A percentile compares a stretch with the other conserved stretches of the same genome.
These are phyloP conservation scores for Phytophthora capsici DNA, from an alignment of 352 stramenopile genomes.

Conservation along the genomic window DNA sequence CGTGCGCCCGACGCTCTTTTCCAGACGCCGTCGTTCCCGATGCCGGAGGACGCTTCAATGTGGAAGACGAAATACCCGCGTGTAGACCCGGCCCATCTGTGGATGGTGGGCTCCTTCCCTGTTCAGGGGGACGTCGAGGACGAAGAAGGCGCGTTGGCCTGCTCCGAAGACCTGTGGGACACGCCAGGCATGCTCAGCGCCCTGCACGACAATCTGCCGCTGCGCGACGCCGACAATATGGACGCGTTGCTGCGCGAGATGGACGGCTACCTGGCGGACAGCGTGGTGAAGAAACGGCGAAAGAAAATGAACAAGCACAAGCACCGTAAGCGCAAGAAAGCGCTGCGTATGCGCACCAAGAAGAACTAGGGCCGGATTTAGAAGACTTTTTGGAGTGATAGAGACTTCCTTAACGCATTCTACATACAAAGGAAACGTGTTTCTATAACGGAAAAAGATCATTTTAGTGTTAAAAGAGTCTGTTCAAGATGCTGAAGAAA, in stretches of 20 bases:
- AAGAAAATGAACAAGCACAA: constrained; percentile 96
- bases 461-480: neutral
- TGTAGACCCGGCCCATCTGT: constrained; percentile 68
- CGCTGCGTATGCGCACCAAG: constrained; percentile 88
- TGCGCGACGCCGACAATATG: constrained; percentile 55
- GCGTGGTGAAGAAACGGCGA: constrained; percentile 89
- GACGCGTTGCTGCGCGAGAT: constrained; percentile 72
- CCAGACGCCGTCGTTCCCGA: constrained; percentile 66
- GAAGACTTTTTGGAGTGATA: constrained; percentile 16
- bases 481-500: constrained; percentile 52
- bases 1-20: constrained; percentile 64
- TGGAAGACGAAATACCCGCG: constrained; percentile 73
- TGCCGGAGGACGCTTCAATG: constrained; percentile 59
- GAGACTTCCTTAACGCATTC: constrained; percentile 11
- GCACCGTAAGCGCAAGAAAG: constrained; percentile 91
- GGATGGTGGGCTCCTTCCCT: constrained; percentile 80
- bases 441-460: no score
- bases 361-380: constrained; percentile 69
- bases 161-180: constrained; percentile 76
- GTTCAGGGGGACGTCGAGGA: constrained; percentile 35
- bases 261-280: constrained; percentile 84
- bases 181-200: constrained; percentile 83
- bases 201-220: constrained; percentile 61
- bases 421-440: neutral
- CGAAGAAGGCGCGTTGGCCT: constrained; percentile 40